Evolutionary conservation across 768 basidiomycete species (phyloP).

Genomic region (Auricularia cornea): DNA sequence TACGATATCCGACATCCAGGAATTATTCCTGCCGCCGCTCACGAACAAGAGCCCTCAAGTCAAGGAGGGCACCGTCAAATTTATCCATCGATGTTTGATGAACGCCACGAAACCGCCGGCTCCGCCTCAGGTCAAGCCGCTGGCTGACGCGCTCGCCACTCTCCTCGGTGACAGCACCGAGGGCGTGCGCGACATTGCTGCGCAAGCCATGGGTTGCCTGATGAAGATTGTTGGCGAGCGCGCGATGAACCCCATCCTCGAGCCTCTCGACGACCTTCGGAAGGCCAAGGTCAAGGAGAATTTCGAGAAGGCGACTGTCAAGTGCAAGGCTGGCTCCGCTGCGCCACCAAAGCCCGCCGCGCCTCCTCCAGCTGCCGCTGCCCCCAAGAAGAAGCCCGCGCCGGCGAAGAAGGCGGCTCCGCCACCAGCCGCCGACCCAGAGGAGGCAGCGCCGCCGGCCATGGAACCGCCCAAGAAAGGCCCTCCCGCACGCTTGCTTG

Average conservation of each 20-base stretch:
- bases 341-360: conserved; percentile 36
- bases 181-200: conserved; percentile 85
- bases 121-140: conserved; percentile 67
- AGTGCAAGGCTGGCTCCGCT: conserved; percentile 61
- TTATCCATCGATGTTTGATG: conserved; percentile 69
- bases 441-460: not conserved
- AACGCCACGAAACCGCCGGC: conserved; percentile 62
- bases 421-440: conserved; percentile 9
- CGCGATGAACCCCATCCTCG: conserved; percentile 78
- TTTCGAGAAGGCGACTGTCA: conserved; percentile 85
- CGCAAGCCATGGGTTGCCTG: conserved; percentile 74
- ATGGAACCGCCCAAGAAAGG: not conserved
- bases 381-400: conserved; percentile 32
- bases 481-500: not conserved
- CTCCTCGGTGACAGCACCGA: conserved; percentile 85
- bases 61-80: conserved; percentile 86
- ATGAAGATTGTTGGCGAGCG: conserved; percentile 98
- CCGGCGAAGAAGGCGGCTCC: conserved; percentile 9
- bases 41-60: conserved; percentile 94
- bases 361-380: conserved; percentile 20
- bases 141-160: conserved; percentile 65
- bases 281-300: conserved; percentile 93
- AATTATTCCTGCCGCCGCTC: conserved; percentile 69
- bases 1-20: conserved; percentile 68
- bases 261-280: conserved; percentile 75